Percentiles rank a stretch among this genome's conserved stretches.
These are phyloP conservation scores for Blastocystis hominis DNA, from an alignment of 352 stramenopile species.

Conservation along the genomic window DNA sequence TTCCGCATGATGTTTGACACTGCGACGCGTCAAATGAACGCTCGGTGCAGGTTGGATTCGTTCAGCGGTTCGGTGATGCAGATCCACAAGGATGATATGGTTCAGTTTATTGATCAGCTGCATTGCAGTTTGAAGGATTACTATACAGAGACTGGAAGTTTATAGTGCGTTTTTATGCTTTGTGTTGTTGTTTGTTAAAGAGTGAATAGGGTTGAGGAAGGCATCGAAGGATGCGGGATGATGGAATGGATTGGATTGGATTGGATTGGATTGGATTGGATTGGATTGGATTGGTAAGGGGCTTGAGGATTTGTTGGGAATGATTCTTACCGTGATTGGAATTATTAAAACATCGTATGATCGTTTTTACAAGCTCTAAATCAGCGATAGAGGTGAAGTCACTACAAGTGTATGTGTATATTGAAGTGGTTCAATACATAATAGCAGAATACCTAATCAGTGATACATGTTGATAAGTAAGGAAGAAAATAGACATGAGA, in stretches of 20 bases:
- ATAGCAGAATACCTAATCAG: no score
- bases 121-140: slow-evolving; percentile 32
- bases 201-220: background rate
- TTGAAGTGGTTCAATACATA: no score
- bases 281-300: no score
- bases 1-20: slow-evolving; percentile 25
- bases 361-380: no score
- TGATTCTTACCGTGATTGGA: no score
- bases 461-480: no score
- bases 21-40: slow-evolving; percentile 9
- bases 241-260: background rate
- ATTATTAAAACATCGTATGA: no score
- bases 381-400: no score
- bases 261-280: background rate
- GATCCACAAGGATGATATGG: slow-evolving; percentile 48
- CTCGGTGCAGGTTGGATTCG: slow-evolving; percentile 38
- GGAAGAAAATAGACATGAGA: no score
- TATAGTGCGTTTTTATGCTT: background rate
- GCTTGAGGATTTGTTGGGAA: no score
- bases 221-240: background rate
- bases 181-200: background rate
- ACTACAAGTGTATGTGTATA: no score
- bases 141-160: slow-evolving; percentile 19
- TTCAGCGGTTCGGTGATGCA: slow-evolving; percentile 56
- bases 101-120: slow-evolving; percentile 48